These are phyloP conservation scores for Debaryomyces singareniensis DNA, from an alignment of 1,139 yeast species.

Conservation along the genomic window DNA sequence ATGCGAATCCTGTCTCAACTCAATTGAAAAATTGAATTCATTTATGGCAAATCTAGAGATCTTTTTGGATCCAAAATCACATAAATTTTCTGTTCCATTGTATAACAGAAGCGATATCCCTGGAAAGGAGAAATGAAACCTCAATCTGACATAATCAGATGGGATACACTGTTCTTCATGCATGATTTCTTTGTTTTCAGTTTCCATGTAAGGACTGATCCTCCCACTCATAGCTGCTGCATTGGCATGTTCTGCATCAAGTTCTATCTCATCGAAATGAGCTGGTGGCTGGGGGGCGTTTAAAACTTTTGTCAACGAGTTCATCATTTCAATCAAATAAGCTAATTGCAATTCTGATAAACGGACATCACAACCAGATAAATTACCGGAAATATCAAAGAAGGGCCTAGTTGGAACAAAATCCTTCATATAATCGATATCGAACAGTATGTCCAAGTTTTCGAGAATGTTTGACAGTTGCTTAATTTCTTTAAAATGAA, in stretches of 20 bases:
- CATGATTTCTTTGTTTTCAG: not conserved
- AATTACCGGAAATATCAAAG: slow-evolving; percentile 49
- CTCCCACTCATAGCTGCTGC: slow-evolving; percentile 24
- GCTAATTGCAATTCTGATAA: slow-evolving; percentile 75
- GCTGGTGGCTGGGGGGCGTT: slow-evolving; percentile 25
- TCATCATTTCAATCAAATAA: slow-evolving; percentile 50
- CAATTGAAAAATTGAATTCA: slow-evolving; percentile 45
- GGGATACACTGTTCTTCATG: slow-evolving; percentile 13
- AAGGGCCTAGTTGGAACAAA: slow-evolving; percentile 39
- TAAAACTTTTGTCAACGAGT: slow-evolving; percentile 55
- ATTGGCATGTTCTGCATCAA: slow-evolving; percentile 57
- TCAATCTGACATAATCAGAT: slow-evolving; percentile 33
- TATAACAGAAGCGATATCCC: slow-evolving; percentile 59
- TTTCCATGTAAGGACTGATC: not conserved
- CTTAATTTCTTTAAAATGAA: slow-evolving; percentile 39
- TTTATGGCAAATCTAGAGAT: slow-evolving; percentile 64
- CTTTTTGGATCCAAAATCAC: slow-evolving; percentile 32
- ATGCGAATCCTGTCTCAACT: slow-evolving; percentile 49
- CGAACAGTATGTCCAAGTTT: slow-evolving; percentile 59
- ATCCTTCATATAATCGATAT: slow-evolving; percentile 50
- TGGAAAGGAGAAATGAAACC: slow-evolving; percentile 54
- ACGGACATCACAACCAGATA: slow-evolving; percentile 60
- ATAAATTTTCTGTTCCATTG: slow-evolving; percentile 43
- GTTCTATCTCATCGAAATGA: slow-evolving; percentile 45
- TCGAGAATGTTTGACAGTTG: slow-evolving; percentile 66